These are phyloP conservation scores for Clonostachys chloroleuca DNA, from an alignment of 2,329 filamentous ascomycete genomes.

Conservation along the genomic window DNA sequence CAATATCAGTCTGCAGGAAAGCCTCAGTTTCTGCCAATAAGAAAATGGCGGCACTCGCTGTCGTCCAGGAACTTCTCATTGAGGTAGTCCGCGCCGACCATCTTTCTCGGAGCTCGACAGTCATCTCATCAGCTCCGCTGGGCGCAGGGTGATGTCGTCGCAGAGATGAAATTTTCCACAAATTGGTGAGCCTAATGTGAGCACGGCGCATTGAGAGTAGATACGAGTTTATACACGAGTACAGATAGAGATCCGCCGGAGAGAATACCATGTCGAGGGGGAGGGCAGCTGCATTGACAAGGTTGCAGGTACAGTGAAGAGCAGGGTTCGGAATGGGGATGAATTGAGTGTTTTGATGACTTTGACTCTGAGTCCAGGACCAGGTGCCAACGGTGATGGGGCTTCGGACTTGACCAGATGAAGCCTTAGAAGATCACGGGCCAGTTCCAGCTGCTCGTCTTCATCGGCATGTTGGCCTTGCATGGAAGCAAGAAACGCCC, in stretches of 20 bases:
- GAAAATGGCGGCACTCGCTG: conserved; percentile 80
- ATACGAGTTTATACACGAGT: conserved; percentile 84
- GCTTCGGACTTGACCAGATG: conserved; percentile 44
- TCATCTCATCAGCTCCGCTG: conserved; percentile 52
- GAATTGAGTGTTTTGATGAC: conserved; percentile 29
- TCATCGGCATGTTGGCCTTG: conserved; percentile 69
- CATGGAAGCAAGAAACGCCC: conserved; percentile 74
- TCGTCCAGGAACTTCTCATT: conserved; percentile 86
- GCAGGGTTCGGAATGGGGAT: conserved; percentile 71
- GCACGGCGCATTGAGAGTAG: conserved; percentile 80
- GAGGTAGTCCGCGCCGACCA: conserved; percentile 57
- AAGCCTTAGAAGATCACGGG: conserved; percentile 71
- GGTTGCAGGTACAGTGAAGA: conserved; percentile 69
- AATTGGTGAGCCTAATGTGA: conserved; percentile 75
- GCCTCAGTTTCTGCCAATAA: conserved; percentile 82
- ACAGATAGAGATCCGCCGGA: conserved; percentile 68
- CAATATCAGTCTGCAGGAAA: conserved; percentile 87
- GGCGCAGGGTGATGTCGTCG: conserved; percentile 74
- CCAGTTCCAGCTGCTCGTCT: conserved; percentile 78
- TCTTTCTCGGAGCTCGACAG: conserved; percentile 58
- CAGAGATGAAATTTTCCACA: conserved; percentile 83
- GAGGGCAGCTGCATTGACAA: conserved; percentile 71
- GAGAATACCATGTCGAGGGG: conserved; percentile 83
- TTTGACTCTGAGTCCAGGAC: conserved; percentile 26
- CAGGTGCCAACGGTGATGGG: conserved; percentile 20